A percentile compares a stretch with the other conserved stretches of the same genome.
phyloP scores from a whole-genome alignment of 2,329 filamentous ascomycete species.

The Calycina herbarum region DNA sequence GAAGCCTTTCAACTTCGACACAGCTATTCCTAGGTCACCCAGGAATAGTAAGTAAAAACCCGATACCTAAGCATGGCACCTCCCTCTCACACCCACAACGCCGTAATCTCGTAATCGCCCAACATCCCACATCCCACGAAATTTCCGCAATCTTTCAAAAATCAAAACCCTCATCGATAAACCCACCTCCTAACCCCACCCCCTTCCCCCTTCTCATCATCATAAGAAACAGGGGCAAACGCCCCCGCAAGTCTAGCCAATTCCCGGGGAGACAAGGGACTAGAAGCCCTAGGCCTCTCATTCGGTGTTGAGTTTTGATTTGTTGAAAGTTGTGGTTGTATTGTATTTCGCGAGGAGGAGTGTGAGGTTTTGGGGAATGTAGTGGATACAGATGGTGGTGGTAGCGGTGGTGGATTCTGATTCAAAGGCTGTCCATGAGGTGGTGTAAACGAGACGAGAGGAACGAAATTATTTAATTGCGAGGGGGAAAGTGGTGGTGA shows the following conservation, averaged over 20 bases:
- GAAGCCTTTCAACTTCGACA: too few species aligned
- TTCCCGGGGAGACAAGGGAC: not conserved
- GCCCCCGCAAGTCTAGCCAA: not conserved
- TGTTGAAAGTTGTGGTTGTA: not conserved
- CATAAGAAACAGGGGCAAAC: not conserved
- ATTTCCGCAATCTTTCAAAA: too few species aligned
- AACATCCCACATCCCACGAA: too few species aligned
- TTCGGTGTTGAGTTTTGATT: not conserved
- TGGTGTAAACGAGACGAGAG: not conserved
- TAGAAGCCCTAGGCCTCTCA: not conserved
- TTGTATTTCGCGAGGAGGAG: not conserved
- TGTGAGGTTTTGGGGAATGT: not conserved
- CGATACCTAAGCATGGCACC: too few species aligned
- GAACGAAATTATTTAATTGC: not conserved
- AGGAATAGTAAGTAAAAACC: too few species aligned
- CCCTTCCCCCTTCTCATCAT: not conserved
- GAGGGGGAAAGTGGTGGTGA: not conserved
- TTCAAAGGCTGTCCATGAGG: not conserved
- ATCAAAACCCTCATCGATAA: not conserved
- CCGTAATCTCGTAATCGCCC: too few species aligned
- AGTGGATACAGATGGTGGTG: too few species aligned
- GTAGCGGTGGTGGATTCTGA: not conserved
- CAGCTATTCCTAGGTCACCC: too few species aligned
- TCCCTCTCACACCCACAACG: too few species aligned
- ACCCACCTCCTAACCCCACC: not conserved